Percentiles rank a stretch among this genome's conserved stretches.
Evolutionary conservation across 2,329 filamentous ascomycete genomes (phyloP).

Genomic region (Verticillium klebahnii): DNA sequence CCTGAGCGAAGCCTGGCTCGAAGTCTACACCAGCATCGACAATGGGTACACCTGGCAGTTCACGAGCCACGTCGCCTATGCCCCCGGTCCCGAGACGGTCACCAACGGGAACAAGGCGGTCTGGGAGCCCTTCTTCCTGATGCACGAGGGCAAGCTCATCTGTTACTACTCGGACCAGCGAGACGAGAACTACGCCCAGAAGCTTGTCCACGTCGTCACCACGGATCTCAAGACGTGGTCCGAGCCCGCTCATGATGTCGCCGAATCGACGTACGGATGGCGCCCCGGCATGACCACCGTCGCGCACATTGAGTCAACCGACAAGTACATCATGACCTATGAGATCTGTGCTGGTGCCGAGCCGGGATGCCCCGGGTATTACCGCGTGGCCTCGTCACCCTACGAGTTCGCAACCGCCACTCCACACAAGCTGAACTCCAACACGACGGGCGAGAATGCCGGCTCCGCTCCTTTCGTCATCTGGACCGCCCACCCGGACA

Average conservation of each 20-base stretch:
- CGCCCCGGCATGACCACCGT: slow-evolving; percentile 37
- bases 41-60: slow-evolving; percentile 61
- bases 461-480: not conserved
- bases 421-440: not conserved
- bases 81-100: slow-evolving; percentile 52
- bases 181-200: slow-evolving; percentile 62
- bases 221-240: slow-evolving; percentile 58
- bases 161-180: slow-evolving; percentile 70
- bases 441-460: not conserved
- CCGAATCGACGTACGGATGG: slow-evolving; percentile 55
- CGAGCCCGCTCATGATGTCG: slow-evolving; percentile 51
- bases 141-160: slow-evolving; percentile 56
- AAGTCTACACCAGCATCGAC: slow-evolving; percentile 63
- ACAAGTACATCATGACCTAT: slow-evolving; percentile 1
- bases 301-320: not conserved
- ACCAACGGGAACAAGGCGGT: slow-evolving; percentile 64
- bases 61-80: slow-evolving; percentile 59
- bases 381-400: slow-evolving; percentile 1
- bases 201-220: slow-evolving; percentile 62
- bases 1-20: slow-evolving; percentile 60
- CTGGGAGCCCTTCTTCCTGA: slow-evolving; percentile 64
- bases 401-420: not conserved
- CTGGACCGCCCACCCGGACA: not conserved
- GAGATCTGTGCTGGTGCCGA: slow-evolving; percentile 2
- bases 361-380: slow-evolving; percentile 1